A percentile compares a stretch with the other conserved stretches of the same genome.
These are phyloP conservation scores for Flaveria ramosissima DNA, from an alignment of 129 eudicot genomes.

Conservation along the genomic window DNA sequence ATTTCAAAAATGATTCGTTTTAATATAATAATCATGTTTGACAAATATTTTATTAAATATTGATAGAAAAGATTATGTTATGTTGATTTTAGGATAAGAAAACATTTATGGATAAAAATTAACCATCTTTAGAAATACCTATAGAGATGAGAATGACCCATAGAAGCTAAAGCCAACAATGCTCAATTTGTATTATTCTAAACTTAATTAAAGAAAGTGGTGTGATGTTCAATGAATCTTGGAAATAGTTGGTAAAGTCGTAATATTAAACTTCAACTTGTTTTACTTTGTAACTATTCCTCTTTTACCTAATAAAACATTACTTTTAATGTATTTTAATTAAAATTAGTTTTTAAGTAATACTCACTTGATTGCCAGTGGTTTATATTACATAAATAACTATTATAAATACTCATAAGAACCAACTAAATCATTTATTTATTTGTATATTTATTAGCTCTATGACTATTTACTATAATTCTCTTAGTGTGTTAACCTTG, in stretches of 20 bases:
- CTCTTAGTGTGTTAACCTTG: too few relatives aligned
- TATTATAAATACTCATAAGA: too few relatives aligned
- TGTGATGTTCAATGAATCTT: constrained; percentile 30
- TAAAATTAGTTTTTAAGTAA: too few relatives aligned
- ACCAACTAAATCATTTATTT: too few relatives aligned
- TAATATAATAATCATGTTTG: too few relatives aligned
- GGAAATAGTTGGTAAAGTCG: constrained; percentile 12
- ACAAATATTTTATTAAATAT: too few relatives aligned
- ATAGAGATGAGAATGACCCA: constrained; percentile 17
- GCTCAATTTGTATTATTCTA: constrained; percentile 19
- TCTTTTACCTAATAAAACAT: constrained; percentile 28
- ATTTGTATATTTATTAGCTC: too few relatives aligned
- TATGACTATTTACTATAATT: too few relatives aligned
- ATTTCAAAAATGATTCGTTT: too few relatives aligned
- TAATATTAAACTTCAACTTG: constrained; percentile 24
- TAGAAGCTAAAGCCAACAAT: constrained; percentile 25
- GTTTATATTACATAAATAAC: too few relatives aligned
- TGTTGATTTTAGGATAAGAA: not conserved
- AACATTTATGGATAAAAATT: not conserved
- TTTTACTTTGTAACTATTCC: constrained; percentile 32
- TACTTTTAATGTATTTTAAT: not conserved
- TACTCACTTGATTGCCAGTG: too few relatives aligned
- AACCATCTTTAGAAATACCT: not conserved
- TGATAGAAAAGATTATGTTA: not conserved
- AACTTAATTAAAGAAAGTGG: constrained; percentile 19